A percentile compares a stretch with the other conserved stretches of the same genome.
Conservation (phyloP, 495 filamentous ascomycete genomes). For the Chlorociboria aeruginascens region DNA sequence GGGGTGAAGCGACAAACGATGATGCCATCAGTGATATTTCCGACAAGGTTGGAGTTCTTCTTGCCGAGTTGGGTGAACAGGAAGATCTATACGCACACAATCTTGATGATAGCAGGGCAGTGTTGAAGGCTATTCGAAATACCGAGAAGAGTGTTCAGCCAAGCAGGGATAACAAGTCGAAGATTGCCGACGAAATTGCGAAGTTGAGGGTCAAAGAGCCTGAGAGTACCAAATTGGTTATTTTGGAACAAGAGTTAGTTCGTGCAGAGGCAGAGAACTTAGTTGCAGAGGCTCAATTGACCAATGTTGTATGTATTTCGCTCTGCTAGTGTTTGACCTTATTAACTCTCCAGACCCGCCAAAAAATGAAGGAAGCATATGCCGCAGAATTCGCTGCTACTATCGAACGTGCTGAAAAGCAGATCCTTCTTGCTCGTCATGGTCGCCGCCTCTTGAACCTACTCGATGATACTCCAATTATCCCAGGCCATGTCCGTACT, state of each 20-base stretch:
- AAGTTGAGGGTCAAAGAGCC: slow-evolving; percentile 86
- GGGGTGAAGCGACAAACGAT: slow-evolving; percentile 84
- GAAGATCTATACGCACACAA: slow-evolving; percentile 80
- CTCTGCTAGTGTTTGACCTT: neutral
- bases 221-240: slow-evolving; percentile 56
- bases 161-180: slow-evolving; percentile 68
- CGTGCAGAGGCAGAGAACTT: slow-evolving; percentile 88
- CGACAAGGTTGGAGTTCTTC: slow-evolving; percentile 86
- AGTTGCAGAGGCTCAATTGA: slow-evolving; percentile 93
- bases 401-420: slow-evolving; percentile 93
- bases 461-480: slow-evolving; percentile 83
- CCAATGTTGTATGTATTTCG: slow-evolving; percentile 58
- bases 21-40: slow-evolving; percentile 77
- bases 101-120: slow-evolving; percentile 65
- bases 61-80: slow-evolving; percentile 84
- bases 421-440: slow-evolving; percentile 82
- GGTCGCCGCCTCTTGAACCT: slow-evolving; percentile 73
- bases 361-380: slow-evolving; percentile 90
- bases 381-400: slow-evolving; percentile 74
- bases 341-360: slow-evolving; percentile 50
- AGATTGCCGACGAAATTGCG: slow-evolving; percentile 82
- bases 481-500: slow-evolving; percentile 67
- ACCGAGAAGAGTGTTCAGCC: slow-evolving; percentile 92
- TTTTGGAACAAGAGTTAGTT: slow-evolving; percentile 90
- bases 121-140: slow-evolving; percentile 84